Evolutionary conservation across 1,284 basidiomycete species (phyloP).

Genomic region (Wallemia hederae): DNA sequence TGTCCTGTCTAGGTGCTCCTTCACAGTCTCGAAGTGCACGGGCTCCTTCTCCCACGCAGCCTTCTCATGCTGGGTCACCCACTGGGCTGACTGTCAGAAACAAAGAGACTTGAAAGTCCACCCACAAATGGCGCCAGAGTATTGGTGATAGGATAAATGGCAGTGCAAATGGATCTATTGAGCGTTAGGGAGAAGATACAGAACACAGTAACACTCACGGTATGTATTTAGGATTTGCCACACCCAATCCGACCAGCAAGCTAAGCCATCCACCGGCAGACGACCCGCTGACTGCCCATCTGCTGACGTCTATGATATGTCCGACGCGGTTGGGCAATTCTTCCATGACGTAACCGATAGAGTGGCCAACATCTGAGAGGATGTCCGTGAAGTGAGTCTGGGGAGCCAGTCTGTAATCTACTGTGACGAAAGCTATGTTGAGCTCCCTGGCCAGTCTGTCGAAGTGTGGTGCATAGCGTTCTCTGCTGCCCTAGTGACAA

Average conservation of each 20-base stretch:
- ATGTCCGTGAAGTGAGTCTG: conserved; percentile 5
- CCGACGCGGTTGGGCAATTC: not conserved
- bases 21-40: not conserved
- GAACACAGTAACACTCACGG: not conserved
- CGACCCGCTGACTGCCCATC: conserved; percentile 5
- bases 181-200: not conserved
- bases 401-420: conserved; percentile 8
- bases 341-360: conserved; percentile 1
- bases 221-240: not conserved
- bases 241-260: conserved; percentile 4
- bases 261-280: conserved; percentile 8
- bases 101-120: not conserved
- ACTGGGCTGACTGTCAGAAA: not conserved
- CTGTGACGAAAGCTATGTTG: conserved; percentile 5
- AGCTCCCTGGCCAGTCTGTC: conserved; percentile 1
- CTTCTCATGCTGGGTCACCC: conserved; percentile 1
- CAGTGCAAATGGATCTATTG: not conserved
- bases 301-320: conserved; percentile 3
- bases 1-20: not conserved
- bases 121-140: conserved; percentile 3
- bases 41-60: conserved; percentile 2
- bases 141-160: conserved; percentile 8
- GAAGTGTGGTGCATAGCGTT: conserved; percentile 5
- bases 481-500: not conserved
- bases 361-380: conserved; percentile 4